These are phyloP conservation scores for Gloeopeniophorella convolvens DNA, from an alignment of 768 basidiomycete genomes.

Conservation along the genomic window DNA sequence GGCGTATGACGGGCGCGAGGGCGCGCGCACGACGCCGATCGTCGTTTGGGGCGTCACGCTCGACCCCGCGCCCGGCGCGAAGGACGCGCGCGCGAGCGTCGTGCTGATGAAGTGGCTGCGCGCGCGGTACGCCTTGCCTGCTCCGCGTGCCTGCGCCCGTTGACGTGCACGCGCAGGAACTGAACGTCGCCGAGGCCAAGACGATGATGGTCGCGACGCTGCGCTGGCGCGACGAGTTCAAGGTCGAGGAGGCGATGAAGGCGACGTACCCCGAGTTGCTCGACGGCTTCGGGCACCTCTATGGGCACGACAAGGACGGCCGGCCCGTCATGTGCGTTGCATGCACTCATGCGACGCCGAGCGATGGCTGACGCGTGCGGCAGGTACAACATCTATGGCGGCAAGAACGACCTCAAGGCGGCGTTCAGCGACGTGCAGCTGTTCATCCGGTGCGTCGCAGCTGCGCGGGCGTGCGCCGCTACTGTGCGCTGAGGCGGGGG, in stretches of 20 bases:
- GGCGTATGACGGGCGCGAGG: conserved; percentile 53
- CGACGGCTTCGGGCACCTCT: conserved; percentile 54
- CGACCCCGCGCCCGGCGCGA: conserved; percentile 49
- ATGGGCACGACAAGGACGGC: conserved; percentile 65
- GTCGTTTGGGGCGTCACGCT: conserved; percentile 67
- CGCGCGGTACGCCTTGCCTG: conserved; percentile 48
- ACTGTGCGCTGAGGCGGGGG: neutral
- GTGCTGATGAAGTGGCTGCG: conserved; percentile 77
- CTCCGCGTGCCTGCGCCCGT: neutral
- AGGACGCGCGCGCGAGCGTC: conserved; percentile 63
- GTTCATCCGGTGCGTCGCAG: conserved; percentile 61
- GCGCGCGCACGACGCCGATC: conserved; percentile 45
- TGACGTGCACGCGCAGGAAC: conserved; percentile 32
- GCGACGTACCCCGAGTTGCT: conserved; percentile 36
- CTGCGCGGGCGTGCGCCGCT: neutral
- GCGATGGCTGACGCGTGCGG: neutral
- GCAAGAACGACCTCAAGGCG: conserved; percentile 52
- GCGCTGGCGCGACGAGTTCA: conserved; percentile 63
- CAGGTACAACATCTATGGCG: conserved; percentile 80
- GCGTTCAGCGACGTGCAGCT: conserved; percentile 73
- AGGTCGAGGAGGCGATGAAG: conserved; percentile 50
- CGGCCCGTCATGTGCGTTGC: conserved; percentile 59
- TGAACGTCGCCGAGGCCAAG: conserved; percentile 47
- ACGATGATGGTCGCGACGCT: conserved; percentile 66
- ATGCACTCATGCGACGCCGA: neutral